These are phyloP conservation scores for Hypomyces perniciosus DNA, from an alignment of 2,329 filamentous ascomycete species.

Conservation along the genomic window DNA sequence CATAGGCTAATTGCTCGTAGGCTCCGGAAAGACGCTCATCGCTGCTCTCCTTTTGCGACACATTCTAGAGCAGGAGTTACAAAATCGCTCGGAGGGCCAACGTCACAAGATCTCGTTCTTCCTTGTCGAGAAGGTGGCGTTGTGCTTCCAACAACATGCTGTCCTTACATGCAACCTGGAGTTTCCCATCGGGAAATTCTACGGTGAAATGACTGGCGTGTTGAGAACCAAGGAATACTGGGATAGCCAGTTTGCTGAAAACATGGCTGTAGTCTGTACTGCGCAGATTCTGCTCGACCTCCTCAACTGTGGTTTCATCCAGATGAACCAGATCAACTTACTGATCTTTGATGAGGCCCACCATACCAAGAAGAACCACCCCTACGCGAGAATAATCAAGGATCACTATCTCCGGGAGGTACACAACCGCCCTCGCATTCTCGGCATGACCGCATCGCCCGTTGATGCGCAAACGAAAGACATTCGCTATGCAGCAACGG, in stretches of 20 bases:
- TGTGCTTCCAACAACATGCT: constrained; percentile 83
- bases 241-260: constrained; percentile 48
- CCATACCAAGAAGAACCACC: constrained; percentile 89
- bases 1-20: constrained; percentile 32
- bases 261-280: constrained; percentile 88
- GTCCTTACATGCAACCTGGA: constrained; percentile 78
- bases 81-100: constrained; percentile 56
- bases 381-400: constrained; percentile 84
- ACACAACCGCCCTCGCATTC: constrained; percentile 62
- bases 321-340: constrained; percentile 78
- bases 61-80: constrained; percentile 69
- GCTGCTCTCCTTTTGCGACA: constrained; percentile 78
- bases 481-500: constrained; percentile 60
- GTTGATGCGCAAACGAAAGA: constrained; percentile 72
- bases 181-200: constrained; percentile 66
- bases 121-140: constrained; percentile 79
- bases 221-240: constrained; percentile 41
- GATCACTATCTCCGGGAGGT: constrained; percentile 64
- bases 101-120: constrained; percentile 72
- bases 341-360: constrained; percentile 95
- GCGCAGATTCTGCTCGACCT: constrained; percentile 79
- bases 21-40: constrained; percentile 94
- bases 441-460: constrained; percentile 96
- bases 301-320: constrained; percentile 71
- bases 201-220: constrained; percentile 57